Evolutionary conservation across 331 rosid species (phyloP).

Genomic region (Pyrus hybrid): DNA sequence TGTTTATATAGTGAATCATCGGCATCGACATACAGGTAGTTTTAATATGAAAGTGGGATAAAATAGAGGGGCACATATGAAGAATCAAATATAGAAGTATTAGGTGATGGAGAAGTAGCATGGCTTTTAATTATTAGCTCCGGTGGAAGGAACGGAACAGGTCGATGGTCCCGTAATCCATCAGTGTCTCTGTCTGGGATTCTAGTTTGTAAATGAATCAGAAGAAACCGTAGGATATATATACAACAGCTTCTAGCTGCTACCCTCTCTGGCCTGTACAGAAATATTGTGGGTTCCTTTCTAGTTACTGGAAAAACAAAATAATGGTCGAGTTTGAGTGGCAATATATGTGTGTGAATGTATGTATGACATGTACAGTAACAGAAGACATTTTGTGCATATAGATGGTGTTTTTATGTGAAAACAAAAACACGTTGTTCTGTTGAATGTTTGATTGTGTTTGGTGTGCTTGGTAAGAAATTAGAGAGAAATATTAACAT

Average conservation of each 20-base stretch:
- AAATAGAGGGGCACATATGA: not conserved
- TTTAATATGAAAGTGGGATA: not conserved
- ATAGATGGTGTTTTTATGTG: not conserved
- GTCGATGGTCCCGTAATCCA: not conserved
- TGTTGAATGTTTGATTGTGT: not conserved
- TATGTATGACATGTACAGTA: not conserved
- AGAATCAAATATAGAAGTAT: not conserved
- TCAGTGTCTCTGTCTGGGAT: not conserved
- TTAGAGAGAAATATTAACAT: too few species aligned
- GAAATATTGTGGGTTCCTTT: not conserved
- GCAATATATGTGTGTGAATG: not conserved
- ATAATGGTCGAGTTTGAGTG: not conserved
- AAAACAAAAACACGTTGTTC: not conserved
- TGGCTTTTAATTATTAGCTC: too few species aligned
- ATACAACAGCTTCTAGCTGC: not conserved
- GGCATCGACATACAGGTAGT: not conserved
- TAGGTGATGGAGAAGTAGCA: not conserved
- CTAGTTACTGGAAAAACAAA: not conserved
- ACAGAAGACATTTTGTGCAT: slow-evolving; percentile 3
- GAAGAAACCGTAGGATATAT: not conserved
- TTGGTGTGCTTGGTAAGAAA: too few species aligned
- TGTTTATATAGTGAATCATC: not conserved
- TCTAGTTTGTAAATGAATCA: not conserved
- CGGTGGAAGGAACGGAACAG: too few species aligned
- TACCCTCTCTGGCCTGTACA: not conserved